Evolutionary conservation across 108 stramenopile genomes (phyloP), one percentile per base, ranked within the genome.

Genomic region (Fragilaria crotonensis): DNA sequence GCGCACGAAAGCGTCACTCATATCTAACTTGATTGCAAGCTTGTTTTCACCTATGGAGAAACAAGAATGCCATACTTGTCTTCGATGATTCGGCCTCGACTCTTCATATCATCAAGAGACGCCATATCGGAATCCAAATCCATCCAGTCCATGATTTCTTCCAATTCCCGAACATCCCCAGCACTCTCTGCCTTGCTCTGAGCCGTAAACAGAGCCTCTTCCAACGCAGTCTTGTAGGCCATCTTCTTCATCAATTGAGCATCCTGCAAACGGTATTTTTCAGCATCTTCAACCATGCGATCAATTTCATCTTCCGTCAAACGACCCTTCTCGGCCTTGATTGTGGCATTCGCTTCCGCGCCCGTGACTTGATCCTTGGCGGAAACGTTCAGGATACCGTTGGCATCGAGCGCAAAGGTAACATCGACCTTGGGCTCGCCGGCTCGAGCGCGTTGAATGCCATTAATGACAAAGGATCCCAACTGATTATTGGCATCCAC

Each of bases 231-330:
- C 62, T 75, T 72, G 46, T 70, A 67, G 11, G 65, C 63, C 21
- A 75, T 68, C 75, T 90, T 90, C 23, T 60, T 54, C n/a, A 80
- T 60, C 26, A 87, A 60, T 60, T 81, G 82, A 36, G 85, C 89
- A 66, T 95, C 94, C 64, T 85, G 83, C 25, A 83, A 92, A 30
- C 84, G 83, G 78, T 82, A 86, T 76, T 85, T 82, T 71, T 94
- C 93, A 14, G 94, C 93, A 68, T 93, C 90, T n/a, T 53, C 71
- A 59, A 95, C 87, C 93, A 95, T 94, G 51, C 81, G 73, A 60
- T 93, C 87, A 52, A 95, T 85, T 60, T 94, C 93, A 18, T 95
- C 94, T 22, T 75, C 47, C 23, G 83, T 75, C 25, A 94, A 60
- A 36, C 93, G 83, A 2, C 93, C 93, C 79, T 85, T 85, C 52